These are phyloP conservation scores for Populus deltoides DNA, from an alignment of 345 rosid genomes.

Conservation along the genomic window DNA sequence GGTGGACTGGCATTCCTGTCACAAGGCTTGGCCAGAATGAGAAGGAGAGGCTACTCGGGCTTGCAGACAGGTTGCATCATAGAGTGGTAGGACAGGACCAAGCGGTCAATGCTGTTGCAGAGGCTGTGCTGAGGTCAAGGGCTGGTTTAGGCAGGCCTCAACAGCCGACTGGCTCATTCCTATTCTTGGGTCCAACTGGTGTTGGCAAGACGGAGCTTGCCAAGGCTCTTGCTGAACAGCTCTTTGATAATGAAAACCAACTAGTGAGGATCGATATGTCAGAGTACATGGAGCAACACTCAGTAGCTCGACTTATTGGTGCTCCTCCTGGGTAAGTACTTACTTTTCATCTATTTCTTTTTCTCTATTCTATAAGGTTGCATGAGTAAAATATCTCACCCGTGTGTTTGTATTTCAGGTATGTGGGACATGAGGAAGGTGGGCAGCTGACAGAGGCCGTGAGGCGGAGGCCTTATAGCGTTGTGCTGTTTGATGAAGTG, in stretches of 20 bases:
- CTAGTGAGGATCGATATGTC: slow-evolving; percentile 83
- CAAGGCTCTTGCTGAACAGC: slow-evolving; percentile 92
- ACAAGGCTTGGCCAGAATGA: slow-evolving; percentile 89
- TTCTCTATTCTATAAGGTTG: not conserved
- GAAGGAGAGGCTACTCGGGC: slow-evolving; percentile 74
- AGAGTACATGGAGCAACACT: slow-evolving; percentile 86
- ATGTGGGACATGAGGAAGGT: slow-evolving; percentile 95
- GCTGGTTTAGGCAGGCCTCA: slow-evolving; percentile 95
- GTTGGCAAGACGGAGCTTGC: slow-evolving; percentile 93
- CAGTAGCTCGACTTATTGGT: slow-evolving; percentile 74
- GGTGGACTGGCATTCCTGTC: slow-evolving; percentile 93
- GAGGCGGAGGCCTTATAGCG: slow-evolving; percentile 83
- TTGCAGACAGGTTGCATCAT: slow-evolving; percentile 67
- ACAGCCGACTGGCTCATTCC: slow-evolving; percentile 90
- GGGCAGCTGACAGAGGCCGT: slow-evolving; percentile 93
- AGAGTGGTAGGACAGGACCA: slow-evolving; percentile 87
- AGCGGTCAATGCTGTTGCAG: slow-evolving; percentile 75
- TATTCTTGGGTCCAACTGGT: slow-evolving; percentile 93
- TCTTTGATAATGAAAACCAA: slow-evolving; percentile 77
- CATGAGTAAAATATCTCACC: not conserved
- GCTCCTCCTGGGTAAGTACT: slow-evolving; percentile 74
- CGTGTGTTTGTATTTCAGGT: slow-evolving; percentile 31
- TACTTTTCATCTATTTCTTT: too few species aligned
- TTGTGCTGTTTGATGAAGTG: slow-evolving; percentile 80
- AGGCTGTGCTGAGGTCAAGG: slow-evolving; percentile 79